Evolutionary conservation across 1,139 yeast genomes (phyloP).

Genomic region (Trichomonascaceae sp.): DNA sequence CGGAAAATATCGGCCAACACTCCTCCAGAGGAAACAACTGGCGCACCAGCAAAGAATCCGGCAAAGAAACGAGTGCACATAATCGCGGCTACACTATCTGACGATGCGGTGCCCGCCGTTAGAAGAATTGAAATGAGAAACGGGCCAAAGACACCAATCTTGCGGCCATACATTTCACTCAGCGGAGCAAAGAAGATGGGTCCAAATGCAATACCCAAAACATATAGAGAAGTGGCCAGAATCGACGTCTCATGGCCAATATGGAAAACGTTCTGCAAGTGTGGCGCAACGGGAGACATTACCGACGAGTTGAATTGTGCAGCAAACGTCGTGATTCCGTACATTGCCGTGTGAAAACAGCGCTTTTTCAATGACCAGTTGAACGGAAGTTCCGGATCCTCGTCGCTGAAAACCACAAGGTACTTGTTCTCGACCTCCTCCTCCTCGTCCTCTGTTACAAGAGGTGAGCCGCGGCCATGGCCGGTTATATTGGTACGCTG

Average conservation of each 20-base stretch:
- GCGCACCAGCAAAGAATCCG: constrained; percentile 65
- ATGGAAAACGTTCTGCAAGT: constrained; percentile 34
- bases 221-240: constrained; percentile 53
- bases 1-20: constrained; percentile 57
- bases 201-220: constrained; percentile 64
- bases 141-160: constrained; percentile 52
- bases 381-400: constrained; percentile 19
- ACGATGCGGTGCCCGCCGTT: constrained; percentile 18
- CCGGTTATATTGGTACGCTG: neutral
- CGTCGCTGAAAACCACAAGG: constrained; percentile 9
- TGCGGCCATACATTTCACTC: constrained; percentile 67
- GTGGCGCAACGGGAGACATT: constrained; percentile 32
- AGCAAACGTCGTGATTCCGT: constrained; percentile 31
- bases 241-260: constrained; percentile 50
- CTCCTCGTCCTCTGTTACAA: neutral
- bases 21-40: constrained; percentile 70
- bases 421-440: constrained; percentile 2
- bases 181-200: constrained; percentile 71
- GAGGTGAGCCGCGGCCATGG: neutral
- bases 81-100: constrained; percentile 42
- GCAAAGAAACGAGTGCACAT: constrained; percentile 55
- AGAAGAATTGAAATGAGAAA: constrained; percentile 37
- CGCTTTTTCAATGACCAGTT: constrained; percentile 29
- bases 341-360: constrained; percentile 28
- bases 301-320: constrained; percentile 34